A percentile compares a stretch with the other conserved stretches of the same genome.
phyloP scores from a whole-genome alignment of 2,329 filamentous ascomycete species.

The Mariannaea elegans region DNA sequence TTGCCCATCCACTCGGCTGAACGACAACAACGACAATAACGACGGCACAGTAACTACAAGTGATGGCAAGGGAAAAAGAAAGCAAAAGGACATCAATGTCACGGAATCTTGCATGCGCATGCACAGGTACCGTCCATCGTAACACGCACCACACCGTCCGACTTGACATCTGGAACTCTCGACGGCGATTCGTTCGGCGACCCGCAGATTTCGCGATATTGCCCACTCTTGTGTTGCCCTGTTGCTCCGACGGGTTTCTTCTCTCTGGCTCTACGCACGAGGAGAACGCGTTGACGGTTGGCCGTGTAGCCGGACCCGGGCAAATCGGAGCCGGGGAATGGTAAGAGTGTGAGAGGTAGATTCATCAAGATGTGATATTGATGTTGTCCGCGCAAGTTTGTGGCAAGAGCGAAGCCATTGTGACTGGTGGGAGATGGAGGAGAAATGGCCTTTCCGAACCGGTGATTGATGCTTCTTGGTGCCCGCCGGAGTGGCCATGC shows the following conservation, averaged over 20 bases:
- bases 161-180: neutral
- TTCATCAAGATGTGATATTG: too few species aligned
- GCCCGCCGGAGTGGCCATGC: neutral
- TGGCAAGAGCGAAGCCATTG: neutral
- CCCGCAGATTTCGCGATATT: slow-evolving; percentile 4
- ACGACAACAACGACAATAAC: neutral
- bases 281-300: neutral
- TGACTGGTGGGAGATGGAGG: neutral
- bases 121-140: neutral
- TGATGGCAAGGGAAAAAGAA: neutral
- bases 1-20: too few species aligned
- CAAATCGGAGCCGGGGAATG: too few species aligned
- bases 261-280: neutral
- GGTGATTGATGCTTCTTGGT: neutral
- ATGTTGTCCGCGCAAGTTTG: too few species aligned
- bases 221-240: slow-evolving; percentile 1
- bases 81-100: neutral
- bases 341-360: too few species aligned
- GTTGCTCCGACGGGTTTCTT: neutral
- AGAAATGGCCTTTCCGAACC: too few species aligned
- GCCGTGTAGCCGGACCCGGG: slow-evolving; percentile 3
- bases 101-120: neutral
- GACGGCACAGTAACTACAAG: neutral
- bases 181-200: slow-evolving; percentile 18
- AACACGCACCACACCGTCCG: neutral